Evolutionary conservation across 371 early-diverging fungal species (phyloP).

Genomic region (Synchytrium microbalum): DNA sequence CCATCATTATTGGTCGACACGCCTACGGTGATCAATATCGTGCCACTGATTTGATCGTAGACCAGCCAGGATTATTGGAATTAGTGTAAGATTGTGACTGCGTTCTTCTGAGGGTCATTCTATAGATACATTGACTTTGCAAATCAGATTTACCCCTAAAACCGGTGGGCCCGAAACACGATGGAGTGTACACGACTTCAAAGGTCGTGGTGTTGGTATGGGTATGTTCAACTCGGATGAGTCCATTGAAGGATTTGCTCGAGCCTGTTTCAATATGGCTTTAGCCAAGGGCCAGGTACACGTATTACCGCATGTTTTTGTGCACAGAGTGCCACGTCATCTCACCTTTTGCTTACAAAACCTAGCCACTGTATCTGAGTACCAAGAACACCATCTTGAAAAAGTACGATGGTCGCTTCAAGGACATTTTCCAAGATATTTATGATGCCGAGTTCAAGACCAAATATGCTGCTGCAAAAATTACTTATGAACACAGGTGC

Average conservation of each 20-base stretch:
- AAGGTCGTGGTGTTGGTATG: conserved; percentile 81
- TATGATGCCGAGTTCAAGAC: conserved; percentile 70
- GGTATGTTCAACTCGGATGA: conserved; percentile 90
- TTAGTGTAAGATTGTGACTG: background rate
- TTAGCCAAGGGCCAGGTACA: conserved; percentile 47
- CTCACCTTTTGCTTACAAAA: too few relatives aligned
- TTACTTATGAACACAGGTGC: conserved; percentile 95
- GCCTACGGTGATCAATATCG: conserved; percentile 97
- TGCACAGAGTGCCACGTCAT: too few relatives aligned
- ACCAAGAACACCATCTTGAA: conserved; percentile 98
- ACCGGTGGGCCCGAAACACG: conserved; percentile 55
- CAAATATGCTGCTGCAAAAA: conserved; percentile 62
- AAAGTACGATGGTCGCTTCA: conserved; percentile 95
- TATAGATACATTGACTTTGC: background rate
- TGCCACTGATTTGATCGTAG: conserved; percentile 86
- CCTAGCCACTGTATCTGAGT: conserved; percentile 87
- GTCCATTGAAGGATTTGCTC: conserved; percentile 89
- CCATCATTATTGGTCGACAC: conserved; percentile 93
- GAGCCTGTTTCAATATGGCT: conserved; percentile 91
- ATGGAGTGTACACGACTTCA: conserved; percentile 71
- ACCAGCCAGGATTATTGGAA: conserved; percentile 83
- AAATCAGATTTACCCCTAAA: conserved; percentile 74
- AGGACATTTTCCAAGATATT: conserved; percentile 89
- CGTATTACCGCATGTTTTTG: background rate
- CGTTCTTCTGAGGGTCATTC: background rate